A percentile compares a stretch with the other conserved stretches of the same genome.
Evolutionary conservation across 768 basidiomycete genomes (phyloP).

Genomic region (Pleurotus cornucopiae): DNA sequence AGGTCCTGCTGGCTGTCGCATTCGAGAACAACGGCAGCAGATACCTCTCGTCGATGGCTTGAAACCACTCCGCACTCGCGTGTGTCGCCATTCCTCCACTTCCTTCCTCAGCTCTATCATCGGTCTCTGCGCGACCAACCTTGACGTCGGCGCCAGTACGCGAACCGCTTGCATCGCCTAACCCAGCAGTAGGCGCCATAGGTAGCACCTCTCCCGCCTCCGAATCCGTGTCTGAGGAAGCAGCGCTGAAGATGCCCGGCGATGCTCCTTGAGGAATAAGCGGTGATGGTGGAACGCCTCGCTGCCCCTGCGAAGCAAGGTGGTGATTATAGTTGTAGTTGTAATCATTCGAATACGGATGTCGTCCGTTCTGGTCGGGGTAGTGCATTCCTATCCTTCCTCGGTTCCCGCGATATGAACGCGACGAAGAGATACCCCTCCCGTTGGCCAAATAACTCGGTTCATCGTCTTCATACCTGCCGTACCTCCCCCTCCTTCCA

Average conservation of each 20-base stretch:
- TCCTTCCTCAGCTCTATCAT: not conserved
- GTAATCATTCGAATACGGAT: not conserved
- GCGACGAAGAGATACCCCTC: conserved; percentile 18
- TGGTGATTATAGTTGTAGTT: conserved; percentile 57
- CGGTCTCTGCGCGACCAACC: not conserved
- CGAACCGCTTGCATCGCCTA: conserved; percentile 15
- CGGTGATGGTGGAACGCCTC: conserved; percentile 15
- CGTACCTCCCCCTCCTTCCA: conserved; percentile 32
- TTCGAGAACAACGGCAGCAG: conserved; percentile 90
- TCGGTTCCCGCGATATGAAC: conserved; percentile 19
- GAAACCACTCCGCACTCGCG: conserved; percentile 74
- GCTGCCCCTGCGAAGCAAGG: not conserved
- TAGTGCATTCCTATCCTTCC: conserved; percentile 59
- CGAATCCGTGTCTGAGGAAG: conserved; percentile 73
- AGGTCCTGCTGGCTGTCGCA: conserved; percentile 82
- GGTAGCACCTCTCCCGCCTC: conserved; percentile 75
- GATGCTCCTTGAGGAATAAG: conserved; percentile 16
- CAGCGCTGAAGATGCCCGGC: conserved; percentile 54
- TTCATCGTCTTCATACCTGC: conserved; percentile 40
- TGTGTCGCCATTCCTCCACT: conserved; percentile 48
- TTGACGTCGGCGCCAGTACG: conserved; percentile 13
- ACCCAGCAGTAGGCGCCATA: conserved; percentile 51
- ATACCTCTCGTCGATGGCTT: conserved; percentile 90
- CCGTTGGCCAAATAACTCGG: conserved; percentile 29
- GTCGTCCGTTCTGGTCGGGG: conserved; percentile 24